phyloP scores from a whole-genome alignment of 2,329 filamentous ascomycete species.

The Exserohilum rostratum region DNA sequence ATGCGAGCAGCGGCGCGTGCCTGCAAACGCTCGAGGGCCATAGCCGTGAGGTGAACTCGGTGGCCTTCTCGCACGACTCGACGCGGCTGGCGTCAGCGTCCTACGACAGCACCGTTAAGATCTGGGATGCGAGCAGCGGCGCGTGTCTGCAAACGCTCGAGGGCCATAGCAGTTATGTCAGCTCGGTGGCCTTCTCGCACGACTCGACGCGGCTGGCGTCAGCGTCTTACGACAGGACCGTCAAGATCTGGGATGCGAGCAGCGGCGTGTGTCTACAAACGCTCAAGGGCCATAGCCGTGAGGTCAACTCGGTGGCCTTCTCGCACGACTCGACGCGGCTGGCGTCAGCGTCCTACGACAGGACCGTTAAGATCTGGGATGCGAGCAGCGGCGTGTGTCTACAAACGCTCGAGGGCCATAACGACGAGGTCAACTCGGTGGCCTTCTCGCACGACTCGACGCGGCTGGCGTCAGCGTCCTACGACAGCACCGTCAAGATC shows the following conservation, averaged over 20 bases:
- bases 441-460: background rate
- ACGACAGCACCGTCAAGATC: no score
- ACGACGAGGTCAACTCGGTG: background rate
- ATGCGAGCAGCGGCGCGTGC: background rate
- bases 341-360: conserved; percentile 14
- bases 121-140: no score
- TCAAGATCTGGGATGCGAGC: conserved; percentile 20
- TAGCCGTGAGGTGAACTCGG: background rate
- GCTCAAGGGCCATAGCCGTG: background rate
- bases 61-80: no score
- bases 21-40: background rate
- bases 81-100: no score
- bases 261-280: background rate
- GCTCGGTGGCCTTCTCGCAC: no score
- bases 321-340: conserved; percentile 16
- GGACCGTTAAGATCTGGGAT: conserved; percentile 16
- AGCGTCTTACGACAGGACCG: background rate
- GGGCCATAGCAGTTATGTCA: no score
- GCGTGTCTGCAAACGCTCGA: no score
- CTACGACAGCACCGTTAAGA: no score
- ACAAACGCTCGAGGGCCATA: background rate
- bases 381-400: no score
- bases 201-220: background rate
- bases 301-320: conserved; percentile 5
- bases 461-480: no score